Percentiles rank a stretch among this genome's conserved stretches.
Evolutionary conservation across 1,139 yeast genomes (phyloP).

Genomic region (Taphrina flavorubra): DNA sequence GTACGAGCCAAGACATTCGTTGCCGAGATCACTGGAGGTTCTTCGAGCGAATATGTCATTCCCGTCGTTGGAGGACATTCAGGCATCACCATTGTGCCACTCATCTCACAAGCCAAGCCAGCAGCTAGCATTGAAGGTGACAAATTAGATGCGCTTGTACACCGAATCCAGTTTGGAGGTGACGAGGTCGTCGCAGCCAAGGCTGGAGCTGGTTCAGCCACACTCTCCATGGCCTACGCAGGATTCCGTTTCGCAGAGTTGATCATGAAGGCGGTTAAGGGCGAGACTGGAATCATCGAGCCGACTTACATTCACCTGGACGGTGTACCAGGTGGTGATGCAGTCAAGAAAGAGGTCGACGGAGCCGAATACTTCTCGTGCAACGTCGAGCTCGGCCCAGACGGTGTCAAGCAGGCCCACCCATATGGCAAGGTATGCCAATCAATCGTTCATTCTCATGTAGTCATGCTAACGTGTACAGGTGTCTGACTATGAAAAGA

Average conservation of each 20-base stretch:
- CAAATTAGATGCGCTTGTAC: slow-evolving; percentile 68
- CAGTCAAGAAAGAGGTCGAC: slow-evolving; percentile 66
- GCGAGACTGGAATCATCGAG: slow-evolving; percentile 55
- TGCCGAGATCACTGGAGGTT: slow-evolving; percentile 70
- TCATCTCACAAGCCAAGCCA: slow-evolving; percentile 72
- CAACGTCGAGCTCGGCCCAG: slow-evolving; percentile 76
- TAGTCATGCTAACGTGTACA: slow-evolving; percentile 46
- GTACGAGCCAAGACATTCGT: slow-evolving; percentile 93
- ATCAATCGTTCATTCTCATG: background rate
- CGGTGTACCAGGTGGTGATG: slow-evolving; percentile 64
- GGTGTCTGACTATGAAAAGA: slow-evolving; percentile 82
- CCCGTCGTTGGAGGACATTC: slow-evolving; percentile 96
- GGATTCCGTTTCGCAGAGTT: slow-evolving; percentile 58
- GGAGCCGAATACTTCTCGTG: slow-evolving; percentile 94
- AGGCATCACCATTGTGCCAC: slow-evolving; percentile 96
- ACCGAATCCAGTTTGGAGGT: slow-evolving; percentile 98
- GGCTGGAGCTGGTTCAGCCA: slow-evolving; percentile 98
- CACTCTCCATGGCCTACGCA: slow-evolving; percentile 98
- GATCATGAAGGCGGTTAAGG: slow-evolving; percentile 41
- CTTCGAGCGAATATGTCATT: slow-evolving; percentile 54
- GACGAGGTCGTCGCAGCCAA: slow-evolving; percentile 98
- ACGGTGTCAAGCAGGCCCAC: slow-evolving; percentile 40
- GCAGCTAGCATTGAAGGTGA: slow-evolving; percentile 59
- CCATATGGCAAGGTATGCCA: slow-evolving; percentile 31
- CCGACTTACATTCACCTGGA: slow-evolving; percentile 60